Percentiles rank a stretch among this genome's conserved stretches.
Conservation (phyloP, 2,329 filamentous ascomycete genomes). For the Hyphodiscus sp. region DNA sequence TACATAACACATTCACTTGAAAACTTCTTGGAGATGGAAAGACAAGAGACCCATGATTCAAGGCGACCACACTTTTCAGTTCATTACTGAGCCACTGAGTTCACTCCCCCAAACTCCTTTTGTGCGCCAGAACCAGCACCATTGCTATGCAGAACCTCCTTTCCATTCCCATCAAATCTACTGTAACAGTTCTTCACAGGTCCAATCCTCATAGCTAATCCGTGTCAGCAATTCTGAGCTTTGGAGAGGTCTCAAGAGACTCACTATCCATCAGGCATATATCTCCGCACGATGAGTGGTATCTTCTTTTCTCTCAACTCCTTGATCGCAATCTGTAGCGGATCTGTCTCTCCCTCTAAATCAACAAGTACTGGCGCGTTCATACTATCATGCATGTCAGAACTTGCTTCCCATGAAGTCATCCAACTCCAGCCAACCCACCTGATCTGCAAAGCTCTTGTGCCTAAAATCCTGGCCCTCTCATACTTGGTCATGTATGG, state of each 20-base stretch:
- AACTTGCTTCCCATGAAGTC: no score
- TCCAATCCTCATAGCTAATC: conserved; percentile 89
- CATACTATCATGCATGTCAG: conserved; percentile 54
- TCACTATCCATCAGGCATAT: conserved; percentile 94
- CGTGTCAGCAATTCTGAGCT: not conserved
- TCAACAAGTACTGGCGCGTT: conserved; percentile 96
- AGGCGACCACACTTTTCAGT: not conserved
- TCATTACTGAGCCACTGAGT: not conserved
- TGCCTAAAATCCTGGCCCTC: conserved; percentile 85
- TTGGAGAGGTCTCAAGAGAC: conserved; percentile 31
- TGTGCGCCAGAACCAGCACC: conserved; percentile 24
- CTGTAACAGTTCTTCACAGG: conserved; percentile 81
- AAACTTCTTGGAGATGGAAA: no score
- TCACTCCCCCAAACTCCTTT: conserved; percentile 22
- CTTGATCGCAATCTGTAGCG: conserved; percentile 94
- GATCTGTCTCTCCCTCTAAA: conserved; percentile 95
- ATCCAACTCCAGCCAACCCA: conserved; percentile 35
- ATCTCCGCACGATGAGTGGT: conserved; percentile 86
- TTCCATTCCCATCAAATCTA: conserved; percentile 11
- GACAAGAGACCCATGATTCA: no score
- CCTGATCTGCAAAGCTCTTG: conserved; percentile 93
- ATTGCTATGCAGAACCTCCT: conserved; percentile 20
- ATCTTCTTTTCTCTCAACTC: conserved; percentile 99
- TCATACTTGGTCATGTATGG: conserved; percentile 99
- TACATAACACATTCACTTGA: no score